Conservation (phyloP, 192 early-diverging fungal genomes). For the Backusella sp. region DNA sequence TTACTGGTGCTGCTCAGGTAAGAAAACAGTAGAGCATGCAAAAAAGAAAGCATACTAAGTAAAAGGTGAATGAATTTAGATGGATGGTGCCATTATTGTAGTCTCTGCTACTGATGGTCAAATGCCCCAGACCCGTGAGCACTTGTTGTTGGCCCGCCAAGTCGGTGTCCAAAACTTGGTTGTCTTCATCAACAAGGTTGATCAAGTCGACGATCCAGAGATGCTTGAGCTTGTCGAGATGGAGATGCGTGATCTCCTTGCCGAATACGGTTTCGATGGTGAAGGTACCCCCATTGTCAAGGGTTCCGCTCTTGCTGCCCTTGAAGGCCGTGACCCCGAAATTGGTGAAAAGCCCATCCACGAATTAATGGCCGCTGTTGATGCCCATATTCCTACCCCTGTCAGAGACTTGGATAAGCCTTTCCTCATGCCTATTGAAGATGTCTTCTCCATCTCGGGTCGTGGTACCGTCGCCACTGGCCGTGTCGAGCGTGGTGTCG, state of each 20-base stretch:
- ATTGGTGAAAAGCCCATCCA: slow-evolving; percentile 86
- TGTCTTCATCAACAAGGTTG: slow-evolving; percentile 99
- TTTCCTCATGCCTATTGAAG: slow-evolving; percentile 98
- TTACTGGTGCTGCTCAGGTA: slow-evolving; percentile 96
- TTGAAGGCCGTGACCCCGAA: slow-evolving; percentile 88
- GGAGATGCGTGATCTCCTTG: slow-evolving; percentile 96
- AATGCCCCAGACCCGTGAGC: slow-evolving; percentile 99
- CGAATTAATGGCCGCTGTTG: slow-evolving; percentile 93
- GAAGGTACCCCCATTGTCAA: slow-evolving; percentile 88
- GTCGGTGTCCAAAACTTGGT: slow-evolving; percentile 92
- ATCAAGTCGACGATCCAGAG: slow-evolving; percentile 93
- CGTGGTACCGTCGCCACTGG: slow-evolving; percentile 97
- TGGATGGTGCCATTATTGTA: slow-evolving; percentile 98
- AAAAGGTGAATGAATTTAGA: slow-evolving; percentile 35
- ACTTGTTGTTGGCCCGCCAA: slow-evolving; percentile 93
- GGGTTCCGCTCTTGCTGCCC: slow-evolving; percentile 93
- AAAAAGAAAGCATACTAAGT: neutral
- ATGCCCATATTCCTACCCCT: slow-evolving; percentile 89
- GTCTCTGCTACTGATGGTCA: slow-evolving; percentile 98
- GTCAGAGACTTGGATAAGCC: slow-evolving; percentile 95
- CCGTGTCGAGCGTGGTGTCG: slow-evolving; percentile 90
- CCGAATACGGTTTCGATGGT: slow-evolving; percentile 90
- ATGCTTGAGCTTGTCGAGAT: slow-evolving; percentile 99
- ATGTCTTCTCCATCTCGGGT: slow-evolving; percentile 97
- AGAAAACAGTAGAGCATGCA: neutral